Evolutionary conservation across 2,329 filamentous ascomycete genomes (phyloP).

Genomic region (Sporothrix humicola): DNA sequence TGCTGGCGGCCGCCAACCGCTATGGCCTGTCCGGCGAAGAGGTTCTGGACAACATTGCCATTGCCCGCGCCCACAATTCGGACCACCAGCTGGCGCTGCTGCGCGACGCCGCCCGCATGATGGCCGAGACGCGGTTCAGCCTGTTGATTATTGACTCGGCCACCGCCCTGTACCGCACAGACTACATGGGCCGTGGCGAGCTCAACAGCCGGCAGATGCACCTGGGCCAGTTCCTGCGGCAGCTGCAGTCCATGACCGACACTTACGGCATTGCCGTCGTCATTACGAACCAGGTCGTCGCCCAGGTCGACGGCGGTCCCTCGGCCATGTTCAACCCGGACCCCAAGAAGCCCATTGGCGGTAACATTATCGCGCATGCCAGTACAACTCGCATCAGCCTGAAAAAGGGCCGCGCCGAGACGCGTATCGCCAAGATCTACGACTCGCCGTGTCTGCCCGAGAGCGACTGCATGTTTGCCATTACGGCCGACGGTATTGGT

Average conservation of each 20-base stretch:
- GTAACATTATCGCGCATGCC: constrained; percentile 97
- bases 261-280: constrained; percentile 97
- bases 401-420: constrained; percentile 95
- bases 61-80: constrained; percentile 97
- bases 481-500: constrained; percentile 94
- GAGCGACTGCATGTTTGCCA: constrained; percentile 95
- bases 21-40: constrained; percentile 96
- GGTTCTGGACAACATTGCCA: constrained; percentile 97
- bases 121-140: constrained; percentile 98
- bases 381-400: constrained; percentile 92
- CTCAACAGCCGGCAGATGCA: constrained; percentile 91
- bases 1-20: constrained; percentile 89
- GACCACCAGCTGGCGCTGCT: constrained; percentile 96
- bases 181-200: constrained; percentile 96
- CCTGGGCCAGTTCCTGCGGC: constrained; percentile 86
- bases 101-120: constrained; percentile 96
- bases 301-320: constrained; percentile 94
- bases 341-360: constrained; percentile 98
- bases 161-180: constrained; percentile 92
- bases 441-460: constrained; percentile 97
- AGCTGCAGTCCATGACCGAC: constrained; percentile 75
- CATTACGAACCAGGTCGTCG: constrained; percentile 98
- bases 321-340: constrained; percentile 99
- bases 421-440: constrained; percentile 98
- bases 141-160: constrained; percentile 95